These are phyloP conservation scores for Physcomitrellopsis africana DNA, from an alignment of 225 moss, liverwort and hornwort genomes.

Conservation along the genomic window DNA sequence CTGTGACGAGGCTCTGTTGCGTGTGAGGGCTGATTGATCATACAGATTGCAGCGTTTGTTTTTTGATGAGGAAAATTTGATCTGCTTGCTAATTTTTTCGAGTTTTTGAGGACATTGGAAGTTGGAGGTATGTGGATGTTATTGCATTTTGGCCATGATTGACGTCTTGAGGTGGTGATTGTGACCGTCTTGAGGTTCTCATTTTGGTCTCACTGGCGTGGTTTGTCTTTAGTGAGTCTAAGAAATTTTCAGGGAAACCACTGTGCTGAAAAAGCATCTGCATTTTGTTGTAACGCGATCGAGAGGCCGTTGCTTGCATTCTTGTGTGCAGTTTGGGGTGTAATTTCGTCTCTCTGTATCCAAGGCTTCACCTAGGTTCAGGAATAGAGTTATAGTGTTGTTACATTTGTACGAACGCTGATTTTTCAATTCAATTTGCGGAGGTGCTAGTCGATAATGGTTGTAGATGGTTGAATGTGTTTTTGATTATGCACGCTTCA, in stretches of 20 bases:
- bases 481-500: no score
- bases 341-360: neutral
- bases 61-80: no score
- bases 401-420: no score
- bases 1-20: neutral
- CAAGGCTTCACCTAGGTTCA: neutral
- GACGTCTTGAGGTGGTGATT: neutral
- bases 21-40: neutral
- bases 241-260: neutral
- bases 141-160: constrained; percentile 23
- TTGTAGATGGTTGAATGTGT: neutral
- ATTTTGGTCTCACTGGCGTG: no score
- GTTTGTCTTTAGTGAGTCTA: no score
- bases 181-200: neutral
- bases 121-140: neutral
- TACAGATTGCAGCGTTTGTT: neutral
- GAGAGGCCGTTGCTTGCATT: neutral
- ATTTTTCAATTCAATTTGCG: neutral
- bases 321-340: neutral
- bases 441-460: neutral
- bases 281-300: neutral
- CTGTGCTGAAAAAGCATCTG: neutral
- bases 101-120: neutral
- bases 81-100: no score
- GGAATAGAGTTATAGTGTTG: neutral